Base-by-base conservation (phyloP, 148 eudicot species). In the Nyssa sinensis region DNA sequence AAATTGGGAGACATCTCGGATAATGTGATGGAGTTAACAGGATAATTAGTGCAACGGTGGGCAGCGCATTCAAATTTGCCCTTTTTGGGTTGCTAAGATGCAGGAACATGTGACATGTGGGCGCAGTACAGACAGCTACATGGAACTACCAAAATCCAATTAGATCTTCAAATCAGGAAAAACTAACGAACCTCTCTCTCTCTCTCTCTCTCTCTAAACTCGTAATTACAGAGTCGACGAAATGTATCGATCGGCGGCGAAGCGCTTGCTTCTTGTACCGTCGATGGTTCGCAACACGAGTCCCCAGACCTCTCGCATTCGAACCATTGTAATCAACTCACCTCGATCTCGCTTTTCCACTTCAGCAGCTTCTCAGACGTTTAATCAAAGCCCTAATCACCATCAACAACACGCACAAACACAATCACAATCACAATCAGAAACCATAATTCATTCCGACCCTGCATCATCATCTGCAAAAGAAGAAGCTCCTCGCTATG, bases 171-270 rank as follows among this genome's bases (percentile, higher is more conserved):
- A 63, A 63, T 12, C 65, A 62, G 31, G 3, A 31, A 31, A 17
- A 9, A 31, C 5, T 16, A 24, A 17, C n/a, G n/a, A n/a, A n/a
- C n/a, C n/a, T n/a, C n/a, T n/a, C 39, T 17, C 66, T 30, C 25
- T 32, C n/a, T n/a, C n/a, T n/a, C n/a, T n/a, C n/a, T n/a, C n/a
- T n/a, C n/a, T n/a, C n/a, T n/a, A n/a, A n/a, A n/a, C n/a, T n/a
- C n/a, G n/a, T n/a, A n/a, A n/a, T n/a, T n/a, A n/a, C n/a, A n/a
- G n/a, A n/a, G n/a, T 7, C 24, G 5, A 21, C 1, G n/a, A n/a
- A n/a, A 90, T 90, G 94, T 82, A 77, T 62, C 87, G 90, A 47
- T 66, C 83, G 75, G 86, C 85, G 64, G 81, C 80, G 34, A 79
- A 72, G 24, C 79, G 87, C 41, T 41, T 86, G 8, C 39, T 85